phyloP scores from a whole-genome alignment of 2,329 filamentous ascomycete species.

The Pseudogymnoascus sp. region DNA sequence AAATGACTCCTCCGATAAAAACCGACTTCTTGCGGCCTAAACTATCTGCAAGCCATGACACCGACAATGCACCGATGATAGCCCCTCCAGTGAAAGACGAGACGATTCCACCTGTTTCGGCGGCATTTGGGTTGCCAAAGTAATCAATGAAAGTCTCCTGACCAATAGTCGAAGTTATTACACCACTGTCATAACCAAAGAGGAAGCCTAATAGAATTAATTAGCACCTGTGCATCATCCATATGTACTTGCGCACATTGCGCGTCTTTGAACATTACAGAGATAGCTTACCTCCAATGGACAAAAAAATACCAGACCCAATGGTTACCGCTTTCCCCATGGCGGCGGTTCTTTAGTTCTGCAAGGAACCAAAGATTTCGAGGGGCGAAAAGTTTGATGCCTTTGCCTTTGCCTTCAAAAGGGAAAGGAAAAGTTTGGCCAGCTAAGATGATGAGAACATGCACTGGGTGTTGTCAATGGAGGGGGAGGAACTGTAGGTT shows the following conservation, averaged over 20 bases:
- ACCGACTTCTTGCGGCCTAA: constrained; percentile 26
- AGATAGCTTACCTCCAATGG: constrained; percentile 13
- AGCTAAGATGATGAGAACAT: background rate
- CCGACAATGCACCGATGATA: constrained; percentile 24
- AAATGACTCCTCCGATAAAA: constrained; percentile 22
- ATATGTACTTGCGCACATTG: background rate
- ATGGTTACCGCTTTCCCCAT: constrained; percentile 10
- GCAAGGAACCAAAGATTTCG: background rate
- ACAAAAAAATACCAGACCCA: constrained; percentile 10
- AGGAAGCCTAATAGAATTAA: constrained; percentile 21
- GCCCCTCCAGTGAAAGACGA: constrained; percentile 34
- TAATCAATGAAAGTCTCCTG: constrained; percentile 22
- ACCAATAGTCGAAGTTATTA: constrained; percentile 26
- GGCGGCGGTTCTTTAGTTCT: background rate
- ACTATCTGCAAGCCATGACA: constrained; percentile 28
- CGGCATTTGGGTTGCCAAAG: constrained; percentile 9
- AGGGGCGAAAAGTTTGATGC: background rate
- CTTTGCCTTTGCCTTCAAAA: background rate
- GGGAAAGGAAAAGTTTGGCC: background rate
- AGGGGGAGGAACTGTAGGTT: background rate
- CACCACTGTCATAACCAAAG: constrained; percentile 28
- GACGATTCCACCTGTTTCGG: constrained; percentile 30
- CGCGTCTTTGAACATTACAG: background rate
- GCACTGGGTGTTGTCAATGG: background rate
- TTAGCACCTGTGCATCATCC: constrained; percentile 9